These are phyloP conservation scores for Bisporella sp. DNA, from an alignment of 2,329 filamentous ascomycete species.

Conservation along the genomic window DNA sequence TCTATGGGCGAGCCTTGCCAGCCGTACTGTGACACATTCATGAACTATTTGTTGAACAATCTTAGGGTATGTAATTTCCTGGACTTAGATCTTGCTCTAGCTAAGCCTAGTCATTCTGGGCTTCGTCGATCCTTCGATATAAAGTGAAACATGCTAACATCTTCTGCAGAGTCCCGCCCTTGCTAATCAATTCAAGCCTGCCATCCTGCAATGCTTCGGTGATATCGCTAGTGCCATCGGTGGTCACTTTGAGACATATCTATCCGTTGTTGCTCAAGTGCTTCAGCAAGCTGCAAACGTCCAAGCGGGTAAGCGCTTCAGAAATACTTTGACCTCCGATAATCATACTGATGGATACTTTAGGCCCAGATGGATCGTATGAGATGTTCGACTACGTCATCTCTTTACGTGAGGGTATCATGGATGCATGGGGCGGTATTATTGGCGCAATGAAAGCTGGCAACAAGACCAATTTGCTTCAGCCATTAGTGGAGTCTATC, in stretches of 20 bases:
- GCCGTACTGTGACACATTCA: constrained; percentile 94
- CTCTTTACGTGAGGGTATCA: constrained; percentile 91
- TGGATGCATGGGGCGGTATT: constrained; percentile 98
- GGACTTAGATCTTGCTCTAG: not conserved
- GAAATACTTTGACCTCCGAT: too few relatives aligned
- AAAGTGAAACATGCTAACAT: constrained; percentile 26
- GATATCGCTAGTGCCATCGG: constrained; percentile 95
- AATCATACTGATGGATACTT: too few relatives aligned
- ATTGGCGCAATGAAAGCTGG: constrained; percentile 88
- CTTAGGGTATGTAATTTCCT: constrained; percentile 56
- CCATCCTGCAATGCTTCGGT: constrained; percentile 95
- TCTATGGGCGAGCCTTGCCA: constrained; percentile 85
- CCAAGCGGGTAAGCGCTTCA: constrained; percentile 39
- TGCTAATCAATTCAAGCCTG: constrained; percentile 94
- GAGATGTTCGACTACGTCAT: constrained; percentile 98
- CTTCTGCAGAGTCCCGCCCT: constrained; percentile 64
- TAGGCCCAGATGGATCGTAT: constrained; percentile 69
- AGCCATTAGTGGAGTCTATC: constrained; percentile 75
- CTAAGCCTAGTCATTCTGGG: constrained; percentile 1
- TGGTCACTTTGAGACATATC: constrained; percentile 86
- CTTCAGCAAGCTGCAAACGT: constrained; percentile 88
- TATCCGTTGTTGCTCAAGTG: constrained; percentile 87
- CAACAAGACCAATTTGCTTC: constrained; percentile 63
- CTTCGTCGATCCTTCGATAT: not conserved
- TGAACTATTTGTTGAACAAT: constrained; percentile 96